phyloP scores from a whole-genome alignment of 768 basidiomycete genomes.

The Cystoderma amianthinum region DNA sequence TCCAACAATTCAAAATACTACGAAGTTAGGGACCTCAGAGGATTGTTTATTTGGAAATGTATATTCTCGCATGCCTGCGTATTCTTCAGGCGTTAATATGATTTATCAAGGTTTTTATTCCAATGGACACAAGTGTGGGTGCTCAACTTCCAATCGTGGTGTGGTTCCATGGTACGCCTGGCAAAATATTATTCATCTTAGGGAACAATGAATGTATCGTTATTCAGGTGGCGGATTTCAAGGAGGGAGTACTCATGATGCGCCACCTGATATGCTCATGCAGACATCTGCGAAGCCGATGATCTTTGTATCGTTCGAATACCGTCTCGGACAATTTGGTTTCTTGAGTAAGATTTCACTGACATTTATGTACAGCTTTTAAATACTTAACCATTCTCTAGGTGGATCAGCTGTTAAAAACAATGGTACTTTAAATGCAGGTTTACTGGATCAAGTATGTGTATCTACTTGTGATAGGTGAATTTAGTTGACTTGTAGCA shows the following conservation, averaged over 20 bases:
- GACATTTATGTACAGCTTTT: neutral
- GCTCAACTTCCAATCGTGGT: constrained; percentile 29
- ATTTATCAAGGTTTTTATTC: constrained; percentile 23
- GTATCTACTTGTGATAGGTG: neutral
- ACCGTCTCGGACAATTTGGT: constrained; percentile 33
- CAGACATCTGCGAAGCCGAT: constrained; percentile 21
- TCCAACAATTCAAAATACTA: constrained; percentile 18
- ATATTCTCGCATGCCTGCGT: too few species aligned
- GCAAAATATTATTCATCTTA: neutral
- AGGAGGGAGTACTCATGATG: constrained; percentile 23
- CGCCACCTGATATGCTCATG: constrained; percentile 23
- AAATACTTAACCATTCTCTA: constrained; percentile 7
- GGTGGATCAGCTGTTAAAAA: constrained; percentile 24
- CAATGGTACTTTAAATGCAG: constrained; percentile 28
- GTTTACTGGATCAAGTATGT: constrained; percentile 31
- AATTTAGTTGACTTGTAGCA: constrained; percentile 1
- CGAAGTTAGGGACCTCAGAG: constrained; percentile 24
- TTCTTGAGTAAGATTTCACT: constrained; percentile 22
- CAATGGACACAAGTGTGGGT: constrained; percentile 13
- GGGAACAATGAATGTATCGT: too few species aligned
- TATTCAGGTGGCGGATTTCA: constrained; percentile 34
- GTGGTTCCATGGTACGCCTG: constrained; percentile 30
- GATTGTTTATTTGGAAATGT: constrained; percentile 40
- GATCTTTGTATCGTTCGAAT: constrained; percentile 35
- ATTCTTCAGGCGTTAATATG: too few species aligned